phyloP scores from a whole-genome alignment of 768 basidiomycete genomes.

The Auriscalpium microsporum region DNA sequence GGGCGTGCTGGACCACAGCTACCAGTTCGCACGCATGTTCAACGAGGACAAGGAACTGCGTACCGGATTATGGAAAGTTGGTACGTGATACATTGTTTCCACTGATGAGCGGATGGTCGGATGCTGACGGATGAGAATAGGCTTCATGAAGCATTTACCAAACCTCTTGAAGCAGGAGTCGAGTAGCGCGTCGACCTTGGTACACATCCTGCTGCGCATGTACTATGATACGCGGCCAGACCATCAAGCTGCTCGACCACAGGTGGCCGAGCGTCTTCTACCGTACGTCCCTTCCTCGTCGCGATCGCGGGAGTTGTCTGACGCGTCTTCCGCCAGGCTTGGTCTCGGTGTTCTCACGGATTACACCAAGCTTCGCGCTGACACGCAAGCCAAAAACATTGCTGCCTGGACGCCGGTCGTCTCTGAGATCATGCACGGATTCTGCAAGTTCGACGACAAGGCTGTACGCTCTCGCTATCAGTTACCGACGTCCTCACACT shows the following conservation, averaged over 20 bases:
- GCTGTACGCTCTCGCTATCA: conserved; percentile 50
- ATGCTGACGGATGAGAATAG: conserved; percentile 29
- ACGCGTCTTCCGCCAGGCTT: conserved; percentile 41
- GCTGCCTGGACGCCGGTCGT: conserved; percentile 98
- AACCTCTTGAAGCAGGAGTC: conserved; percentile 98
- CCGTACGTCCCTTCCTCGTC: conserved; percentile 41
- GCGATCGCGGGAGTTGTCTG: conserved; percentile 1
- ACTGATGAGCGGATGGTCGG: not conserved
- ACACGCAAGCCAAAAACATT: conserved; percentile 93
- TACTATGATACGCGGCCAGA: conserved; percentile 87
- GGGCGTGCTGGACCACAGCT: conserved; percentile 94
- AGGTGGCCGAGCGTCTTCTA: conserved; percentile 64
- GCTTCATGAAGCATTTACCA: conserved; percentile 99
- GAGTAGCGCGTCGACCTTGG: conserved; percentile 89
- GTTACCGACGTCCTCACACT: not conserved
- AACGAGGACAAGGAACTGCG: conserved; percentile 97
- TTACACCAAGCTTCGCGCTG: conserved; percentile 81
- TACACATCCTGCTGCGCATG: conserved; percentile 88
- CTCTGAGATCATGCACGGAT: conserved; percentile 88
- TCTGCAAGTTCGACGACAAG: conserved; percentile 82
- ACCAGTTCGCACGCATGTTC: conserved; percentile 94
- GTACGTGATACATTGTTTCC: conserved; percentile 42
- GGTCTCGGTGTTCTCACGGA: conserved; percentile 83
- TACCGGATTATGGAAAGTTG: conserved; percentile 98
- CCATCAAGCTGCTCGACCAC: conserved; percentile 75